Evolutionary conservation across 2,329 filamentous ascomycete genomes (phyloP), one percentile per base, ranked within the genome.

Genomic region (Aspergillus fumigatiaffinis): DNA sequence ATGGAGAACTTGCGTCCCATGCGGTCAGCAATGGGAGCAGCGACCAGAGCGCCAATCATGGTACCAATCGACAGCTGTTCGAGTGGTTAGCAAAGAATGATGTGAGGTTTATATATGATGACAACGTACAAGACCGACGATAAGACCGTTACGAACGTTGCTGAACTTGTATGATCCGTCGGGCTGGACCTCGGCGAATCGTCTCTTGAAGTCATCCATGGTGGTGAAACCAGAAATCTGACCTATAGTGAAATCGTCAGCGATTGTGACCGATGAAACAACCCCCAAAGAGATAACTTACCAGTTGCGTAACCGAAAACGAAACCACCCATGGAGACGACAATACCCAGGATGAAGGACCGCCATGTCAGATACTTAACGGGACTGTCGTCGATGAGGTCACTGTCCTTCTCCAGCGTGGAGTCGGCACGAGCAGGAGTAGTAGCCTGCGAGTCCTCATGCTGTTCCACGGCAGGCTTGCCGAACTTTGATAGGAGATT

Each of bases 321-420:
- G 63, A 79, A 76, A 59, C 77, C 77, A 61, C 77, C 77, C 74
- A 80, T 79, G 5, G 76, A 79, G 46, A 78, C 77, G 55, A 78
- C 69, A 42, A 79, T 51, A 51, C 76, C 76, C 59, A 80, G 73
- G 57, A 76, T 68, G 58, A 77, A 71, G 0, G 76, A 75, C 5
- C 74, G 71, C 68, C 71, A 71, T 56, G 77, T 79, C 53, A 79
- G 56, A 50, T 76, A 74, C 38, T 71, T 70, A 60, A 78, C 71
- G 14, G 77, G 76, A 50, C 74, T 74, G 46, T 78, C 74, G 61
- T 78, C 74, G 47, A 74, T 61, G 8, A 65, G 64, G 44, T 55
- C 63, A 38, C 62, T 58, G 60, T 72, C 66, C 61, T 75, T 74
- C 64, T 75, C 73, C 2, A 63, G 57, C 21, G 55, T 62, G 3